Evolutionary conservation across 176 grass and related monocot genomes (phyloP).

Genomic region (Phoenix roebelenii): DNA sequence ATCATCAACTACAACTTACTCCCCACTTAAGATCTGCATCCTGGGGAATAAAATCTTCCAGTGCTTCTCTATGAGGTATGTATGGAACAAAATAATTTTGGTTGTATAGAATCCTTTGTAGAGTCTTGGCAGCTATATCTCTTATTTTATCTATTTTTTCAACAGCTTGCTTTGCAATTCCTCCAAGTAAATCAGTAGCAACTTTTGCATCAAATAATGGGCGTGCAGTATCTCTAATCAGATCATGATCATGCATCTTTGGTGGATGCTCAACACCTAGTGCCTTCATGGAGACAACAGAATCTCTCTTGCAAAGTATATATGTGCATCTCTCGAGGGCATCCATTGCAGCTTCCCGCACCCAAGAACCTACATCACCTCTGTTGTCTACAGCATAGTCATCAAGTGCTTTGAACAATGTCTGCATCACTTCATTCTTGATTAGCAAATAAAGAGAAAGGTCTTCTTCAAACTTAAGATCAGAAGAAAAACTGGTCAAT

Average conservation of each 20-base stretch:
- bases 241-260: slow-evolving; percentile 17
- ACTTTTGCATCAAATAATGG: slow-evolving; percentile 52
- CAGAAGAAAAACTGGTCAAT: slow-evolving; percentile 38
- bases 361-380: slow-evolving; percentile 97
- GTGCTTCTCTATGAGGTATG: slow-evolving; percentile 51
- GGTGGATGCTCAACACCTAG: slow-evolving; percentile 4
- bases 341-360: slow-evolving; percentile 96
- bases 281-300: slow-evolving; percentile 16
- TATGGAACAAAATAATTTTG: slow-evolving; percentile 47
- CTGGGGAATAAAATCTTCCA: slow-evolving; percentile 68
- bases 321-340: slow-evolving; percentile 62
- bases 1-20: slow-evolving; percentile 34
- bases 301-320: slow-evolving; percentile 72
- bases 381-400: slow-evolving; percentile 94
- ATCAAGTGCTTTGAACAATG: slow-evolving; percentile 79
- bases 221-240: slow-evolving; percentile 11
- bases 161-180: slow-evolving; percentile 83
- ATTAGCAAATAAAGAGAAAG: slow-evolving; percentile 51
- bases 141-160: slow-evolving; percentile 97
- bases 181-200: slow-evolving; percentile 54
- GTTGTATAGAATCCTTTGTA: slow-evolving; percentile 71
- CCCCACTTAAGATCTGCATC: slow-evolving; percentile 58
- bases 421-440: slow-evolving; percentile 54
- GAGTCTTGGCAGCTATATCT: slow-evolving; percentile 69
- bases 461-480: slow-evolving; percentile 27